These are phyloP conservation scores for Heteromeles arbutifolia DNA, from an alignment of 306 rosid species.

Conservation along the genomic window DNA sequence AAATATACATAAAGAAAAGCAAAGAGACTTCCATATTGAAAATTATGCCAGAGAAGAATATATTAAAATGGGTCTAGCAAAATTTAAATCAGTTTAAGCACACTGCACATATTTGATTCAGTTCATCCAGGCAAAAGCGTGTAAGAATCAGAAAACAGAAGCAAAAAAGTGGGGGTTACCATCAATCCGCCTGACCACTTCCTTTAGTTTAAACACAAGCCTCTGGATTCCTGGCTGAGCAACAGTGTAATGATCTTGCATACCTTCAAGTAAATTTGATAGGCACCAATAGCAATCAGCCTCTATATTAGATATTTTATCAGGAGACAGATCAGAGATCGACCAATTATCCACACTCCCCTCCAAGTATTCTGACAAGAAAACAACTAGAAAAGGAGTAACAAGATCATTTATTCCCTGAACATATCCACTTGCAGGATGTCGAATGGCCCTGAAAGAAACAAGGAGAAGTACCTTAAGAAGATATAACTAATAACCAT, in stretches of 20 bases:
- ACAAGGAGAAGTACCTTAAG: slow-evolving; percentile 16
- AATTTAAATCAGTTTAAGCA: neutral
- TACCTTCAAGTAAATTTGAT: slow-evolving; percentile 88
- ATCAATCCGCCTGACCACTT: slow-evolving; percentile 84
- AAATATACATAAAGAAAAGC: neutral
- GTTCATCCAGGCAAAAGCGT: neutral
- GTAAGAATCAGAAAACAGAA: slow-evolving; percentile 10
- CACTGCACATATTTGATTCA: neutral
- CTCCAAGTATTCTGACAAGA: slow-evolving; percentile 75
- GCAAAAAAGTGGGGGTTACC: slow-evolving; percentile 40
- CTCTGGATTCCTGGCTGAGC: slow-evolving; percentile 99
- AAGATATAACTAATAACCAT: neutral
- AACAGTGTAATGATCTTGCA: slow-evolving; percentile 97
- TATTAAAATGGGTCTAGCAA: neutral
- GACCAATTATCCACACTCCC: slow-evolving; percentile 75
- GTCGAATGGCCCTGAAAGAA: slow-evolving; percentile 86
- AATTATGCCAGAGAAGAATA: neutral
- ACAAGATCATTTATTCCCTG: slow-evolving; percentile 98
- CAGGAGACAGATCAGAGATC: slow-evolving; percentile 62
- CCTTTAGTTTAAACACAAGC: slow-evolving; percentile 90
- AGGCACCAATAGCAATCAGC: slow-evolving; percentile 98
- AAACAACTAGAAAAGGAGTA: slow-evolving; percentile 87
- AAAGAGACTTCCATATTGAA: neutral
- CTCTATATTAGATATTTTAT: slow-evolving; percentile 56
- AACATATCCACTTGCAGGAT: slow-evolving; percentile 99